These are phyloP conservation scores for Marsdenia floribunda DNA, from an alignment of 257 asterid species.

Conservation along the genomic window DNA sequence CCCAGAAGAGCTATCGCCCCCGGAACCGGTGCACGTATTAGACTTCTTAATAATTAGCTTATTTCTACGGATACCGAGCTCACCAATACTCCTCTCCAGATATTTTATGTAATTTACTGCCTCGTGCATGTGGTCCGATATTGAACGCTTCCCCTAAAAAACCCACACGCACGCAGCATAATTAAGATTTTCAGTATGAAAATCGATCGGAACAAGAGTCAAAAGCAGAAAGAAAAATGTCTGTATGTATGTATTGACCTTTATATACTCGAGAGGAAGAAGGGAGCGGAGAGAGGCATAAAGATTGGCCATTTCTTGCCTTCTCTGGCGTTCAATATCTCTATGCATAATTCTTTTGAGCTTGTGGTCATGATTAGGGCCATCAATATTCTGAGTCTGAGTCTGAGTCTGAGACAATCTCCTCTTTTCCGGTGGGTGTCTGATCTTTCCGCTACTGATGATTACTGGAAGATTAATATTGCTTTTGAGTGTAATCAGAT, in stretches of 20 bases:
- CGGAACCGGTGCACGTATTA: slow-evolving; percentile 12
- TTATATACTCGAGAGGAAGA: slow-evolving; percentile 32
- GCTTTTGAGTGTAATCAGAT: neutral
- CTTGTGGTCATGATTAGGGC: neutral
- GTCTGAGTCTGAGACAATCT: neutral
- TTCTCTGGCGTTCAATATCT: slow-evolving; percentile 38
- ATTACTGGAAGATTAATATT: neutral
- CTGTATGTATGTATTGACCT: slow-evolving; percentile 20
- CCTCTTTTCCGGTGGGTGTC: neutral
- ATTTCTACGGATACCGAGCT: slow-evolving; percentile 26
- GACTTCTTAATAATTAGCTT: slow-evolving; percentile 19
- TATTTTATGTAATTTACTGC: slow-evolving; percentile 41
- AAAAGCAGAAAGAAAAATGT: neutral
- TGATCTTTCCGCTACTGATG: neutral
- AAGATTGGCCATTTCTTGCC: slow-evolving; percentile 41
- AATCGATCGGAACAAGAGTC: neutral
- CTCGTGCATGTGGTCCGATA: slow-evolving; percentile 48
- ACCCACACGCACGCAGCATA: no score
- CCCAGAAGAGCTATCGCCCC: no score
- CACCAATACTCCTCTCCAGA: slow-evolving; percentile 31
- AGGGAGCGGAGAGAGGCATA: slow-evolving; percentile 32
- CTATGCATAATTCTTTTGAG: slow-evolving; percentile 23
- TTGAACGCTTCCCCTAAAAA: slow-evolving; percentile 46
- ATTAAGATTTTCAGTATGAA: no score
- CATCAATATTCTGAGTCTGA: neutral